A percentile compares a stretch with the other conserved stretches of the same genome.
phyloP scores from a whole-genome alignment of 192 early-diverging fungal genomes.

The Coemansia sp. region DNA sequence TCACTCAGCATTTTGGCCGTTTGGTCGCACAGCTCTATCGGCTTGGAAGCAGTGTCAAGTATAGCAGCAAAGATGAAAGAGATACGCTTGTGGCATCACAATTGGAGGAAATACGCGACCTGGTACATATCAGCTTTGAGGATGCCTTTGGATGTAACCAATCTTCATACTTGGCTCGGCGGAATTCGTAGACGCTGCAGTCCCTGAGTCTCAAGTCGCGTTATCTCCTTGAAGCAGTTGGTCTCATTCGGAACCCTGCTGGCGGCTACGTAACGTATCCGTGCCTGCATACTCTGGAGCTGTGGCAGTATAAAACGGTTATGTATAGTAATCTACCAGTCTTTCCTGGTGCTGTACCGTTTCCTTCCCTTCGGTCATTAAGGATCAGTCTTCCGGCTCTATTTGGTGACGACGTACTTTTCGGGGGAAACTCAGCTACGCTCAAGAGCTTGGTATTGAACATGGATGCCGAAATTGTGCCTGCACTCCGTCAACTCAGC shows the following conservation, averaged over 20 bases:
- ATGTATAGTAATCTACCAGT: too few species aligned
- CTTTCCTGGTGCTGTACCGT: too few species aligned
- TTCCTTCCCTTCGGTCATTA: too few species aligned
- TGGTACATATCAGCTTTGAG: background rate
- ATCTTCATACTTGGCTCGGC: background rate
- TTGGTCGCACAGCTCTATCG: background rate
- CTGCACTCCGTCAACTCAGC: background rate
- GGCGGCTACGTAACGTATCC: too few species aligned
- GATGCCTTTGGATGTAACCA: background rate
- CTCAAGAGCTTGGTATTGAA: background rate
- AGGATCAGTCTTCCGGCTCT: background rate
- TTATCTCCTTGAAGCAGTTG: background rate
- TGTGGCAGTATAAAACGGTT: too few species aligned
- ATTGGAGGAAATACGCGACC: background rate
- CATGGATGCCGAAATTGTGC: background rate
- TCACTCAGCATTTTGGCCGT: background rate
- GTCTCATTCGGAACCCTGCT: background rate
- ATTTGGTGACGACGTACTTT: background rate
- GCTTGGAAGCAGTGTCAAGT: background rate
- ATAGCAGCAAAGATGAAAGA: background rate
- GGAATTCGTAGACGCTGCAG: background rate
- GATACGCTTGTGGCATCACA: background rate
- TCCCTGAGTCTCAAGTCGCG: background rate
- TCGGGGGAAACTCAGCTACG: background rate
- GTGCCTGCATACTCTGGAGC: too few species aligned